These are phyloP conservation scores for Neoascochyta sp. DNA, from an alignment of 2,329 filamentous ascomycete genomes.

Conservation along the genomic window DNA sequence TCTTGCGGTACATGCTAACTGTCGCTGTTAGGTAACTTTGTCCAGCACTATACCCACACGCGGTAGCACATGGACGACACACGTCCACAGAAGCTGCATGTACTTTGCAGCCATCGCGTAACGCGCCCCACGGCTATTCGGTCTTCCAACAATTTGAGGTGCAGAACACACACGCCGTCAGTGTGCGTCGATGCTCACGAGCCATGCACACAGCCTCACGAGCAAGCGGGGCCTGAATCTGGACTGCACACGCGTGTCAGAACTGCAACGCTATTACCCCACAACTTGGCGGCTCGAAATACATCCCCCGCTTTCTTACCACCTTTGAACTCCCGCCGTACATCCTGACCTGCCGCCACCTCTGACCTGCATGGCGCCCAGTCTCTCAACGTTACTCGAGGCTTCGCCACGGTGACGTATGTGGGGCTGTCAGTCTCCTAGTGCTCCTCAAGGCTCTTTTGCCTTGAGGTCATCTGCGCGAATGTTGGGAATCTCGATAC, in stretches of 20 bases:
- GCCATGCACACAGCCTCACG: constrained; percentile 23
- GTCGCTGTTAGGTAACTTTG: too few relatives aligned
- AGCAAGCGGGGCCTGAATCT: constrained; percentile 20
- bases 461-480: too few relatives aligned
- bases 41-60: too few relatives aligned
- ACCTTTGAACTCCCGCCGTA: constrained; percentile 26
- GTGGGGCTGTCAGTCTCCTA: too few relatives aligned
- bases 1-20: too few relatives aligned
- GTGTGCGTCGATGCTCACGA: constrained; percentile 8
- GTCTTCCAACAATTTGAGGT: background rate
- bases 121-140: constrained; percentile 2
- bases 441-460: too few relatives aligned
- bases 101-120: constrained; percentile 1
- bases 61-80: background rate
- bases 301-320: constrained; percentile 37
- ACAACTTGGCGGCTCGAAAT: constrained; percentile 34
- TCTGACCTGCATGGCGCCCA: constrained; percentile 38
- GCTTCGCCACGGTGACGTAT: constrained; percentile 16
- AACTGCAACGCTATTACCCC: constrained; percentile 34
- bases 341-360: constrained; percentile 17
- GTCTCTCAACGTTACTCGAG: constrained; percentile 19
- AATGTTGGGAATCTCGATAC: too few relatives aligned
- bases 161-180: background rate
- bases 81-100: background rate
- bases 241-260: constrained; percentile 20